These are phyloP conservation scores for Thelephora ganbajun DNA, from an alignment of 768 basidiomycete genomes.

Conservation along the genomic window DNA sequence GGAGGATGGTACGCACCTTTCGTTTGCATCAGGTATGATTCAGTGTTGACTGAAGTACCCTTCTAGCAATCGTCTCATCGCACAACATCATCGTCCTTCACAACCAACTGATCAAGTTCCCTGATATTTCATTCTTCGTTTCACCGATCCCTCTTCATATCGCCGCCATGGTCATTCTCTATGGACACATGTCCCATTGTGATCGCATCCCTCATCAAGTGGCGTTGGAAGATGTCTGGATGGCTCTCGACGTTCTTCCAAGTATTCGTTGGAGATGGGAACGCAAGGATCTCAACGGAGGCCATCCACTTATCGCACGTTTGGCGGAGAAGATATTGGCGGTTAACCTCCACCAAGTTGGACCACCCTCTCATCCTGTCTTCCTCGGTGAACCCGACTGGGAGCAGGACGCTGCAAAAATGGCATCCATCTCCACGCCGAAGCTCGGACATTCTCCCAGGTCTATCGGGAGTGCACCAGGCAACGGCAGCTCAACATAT, in stretches of 20 bases:
- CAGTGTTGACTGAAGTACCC: not conserved
- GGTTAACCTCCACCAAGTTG: constrained; percentile 52
- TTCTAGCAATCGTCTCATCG: constrained; percentile 67
- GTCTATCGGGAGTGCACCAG: constrained; percentile 14
- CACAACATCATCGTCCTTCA: constrained; percentile 83
- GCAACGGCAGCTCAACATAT: constrained; percentile 6
- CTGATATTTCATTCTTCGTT: constrained; percentile 79
- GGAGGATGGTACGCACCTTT: constrained; percentile 49
- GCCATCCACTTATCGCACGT: constrained; percentile 73
- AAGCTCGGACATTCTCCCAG: constrained; percentile 17
- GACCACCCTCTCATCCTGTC: constrained; percentile 22
- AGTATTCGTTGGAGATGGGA: constrained; percentile 90
- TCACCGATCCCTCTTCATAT: constrained; percentile 84
- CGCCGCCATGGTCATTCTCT: constrained; percentile 83
- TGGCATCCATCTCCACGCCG: constrained; percentile 16
- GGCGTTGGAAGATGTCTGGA: constrained; percentile 73
- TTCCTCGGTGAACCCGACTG: constrained; percentile 31
- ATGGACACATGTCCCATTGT: constrained; percentile 72
- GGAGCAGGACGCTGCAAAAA: constrained; percentile 21
- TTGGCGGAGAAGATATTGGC: constrained; percentile 72
- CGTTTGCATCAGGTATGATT: not conserved
- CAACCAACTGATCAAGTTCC: constrained; percentile 71
- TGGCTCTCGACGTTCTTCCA: constrained; percentile 79
- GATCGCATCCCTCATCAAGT: constrained; percentile 48
- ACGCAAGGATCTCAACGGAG: constrained; percentile 65